Evolutionary conservation across 164 flowering plant genomes (phyloP), one percentile per base, ranked within the genome.

Genomic region (Chimonanthus praecox): DNA sequence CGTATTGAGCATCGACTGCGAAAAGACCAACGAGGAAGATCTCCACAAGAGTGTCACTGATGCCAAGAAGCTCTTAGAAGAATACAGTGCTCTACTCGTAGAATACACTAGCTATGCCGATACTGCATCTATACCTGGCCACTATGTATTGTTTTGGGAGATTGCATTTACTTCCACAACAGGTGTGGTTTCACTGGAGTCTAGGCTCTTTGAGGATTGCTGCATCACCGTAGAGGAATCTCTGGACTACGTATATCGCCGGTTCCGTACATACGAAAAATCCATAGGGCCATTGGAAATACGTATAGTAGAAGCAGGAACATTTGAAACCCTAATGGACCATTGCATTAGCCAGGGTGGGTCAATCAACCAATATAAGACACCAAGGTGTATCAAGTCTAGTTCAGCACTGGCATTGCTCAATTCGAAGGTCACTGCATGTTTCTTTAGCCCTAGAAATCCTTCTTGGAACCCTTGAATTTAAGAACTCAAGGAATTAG

Each of bases 21-120:
- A 91, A 83, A 91, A 91, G 75, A 94, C 97, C n/a, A 89, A 81
- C 68, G 98, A 94, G 68, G 90, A 86, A 68, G 97, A 91, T 72
- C 89, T 94, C 13, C 97, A 89, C 85, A 87, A 81, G 74, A 85
- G 91, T 74, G 81, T 94, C 44, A 80, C 84, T 2, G 70, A 7
- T 0, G 95, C 95, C 15, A 87, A 84, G 71, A 83, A 77, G 48
- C 82, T 87, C 50, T 74, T 94, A 6, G 91, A 90, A 50, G 89
- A 92, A 3, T 73, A 78, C 83, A 73, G 83, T 62, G 84, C 87
- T 8, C 76, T 88, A 3, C 90, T 94, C 0, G 86, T 81, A 16
- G 98, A 94, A 69, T 94, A 94, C 90, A 94, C 98, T 1, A 89
- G 94, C 84, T 88, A 80, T 68, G 90, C 94, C 0, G 95, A 90